A percentile compares a stretch with the other conserved stretches of the same genome.
These are phyloP conservation scores for Amniculicola lignicola DNA, from an alignment of 495 filamentous ascomycete species.

Conservation along the genomic window DNA sequence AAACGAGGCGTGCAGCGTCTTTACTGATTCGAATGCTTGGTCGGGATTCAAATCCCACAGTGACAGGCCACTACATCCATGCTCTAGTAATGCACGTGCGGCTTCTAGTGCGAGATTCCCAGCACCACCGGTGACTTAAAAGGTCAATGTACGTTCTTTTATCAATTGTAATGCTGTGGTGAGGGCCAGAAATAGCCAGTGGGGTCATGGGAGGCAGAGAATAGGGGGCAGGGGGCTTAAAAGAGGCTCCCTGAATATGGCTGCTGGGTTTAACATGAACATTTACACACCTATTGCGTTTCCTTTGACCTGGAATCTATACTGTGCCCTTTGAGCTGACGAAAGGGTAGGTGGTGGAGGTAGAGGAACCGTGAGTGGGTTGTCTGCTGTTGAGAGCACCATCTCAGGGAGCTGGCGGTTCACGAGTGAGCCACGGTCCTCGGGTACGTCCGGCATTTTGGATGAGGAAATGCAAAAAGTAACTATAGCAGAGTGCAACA, in stretches of 20 bases:
- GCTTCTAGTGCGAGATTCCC: conserved; percentile 62
- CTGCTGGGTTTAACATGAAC: conserved; percentile 26
- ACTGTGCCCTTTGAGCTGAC: conserved; percentile 49
- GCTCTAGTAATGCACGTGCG: conserved; percentile 66
- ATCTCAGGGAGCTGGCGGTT: conserved; percentile 54
- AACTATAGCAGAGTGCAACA: no score
- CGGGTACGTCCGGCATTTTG: conserved; percentile 29
- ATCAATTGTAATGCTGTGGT: not conserved
- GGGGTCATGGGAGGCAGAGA: not conserved
- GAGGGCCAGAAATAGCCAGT: not conserved
- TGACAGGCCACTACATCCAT: conserved; percentile 58
- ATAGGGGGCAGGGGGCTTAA: not conserved
- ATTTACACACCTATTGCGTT: conserved; percentile 63
- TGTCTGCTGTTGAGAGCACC: conserved; percentile 54
- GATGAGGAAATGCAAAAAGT: no score
- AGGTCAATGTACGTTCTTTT: conserved; percentile 3
- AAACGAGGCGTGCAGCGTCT: conserved; percentile 50
- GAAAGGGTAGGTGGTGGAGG: conserved; percentile 45
- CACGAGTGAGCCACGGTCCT: conserved; percentile 36
- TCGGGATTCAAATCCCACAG: conserved; percentile 60
- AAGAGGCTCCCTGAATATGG: not conserved
- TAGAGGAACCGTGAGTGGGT: conserved; percentile 44
- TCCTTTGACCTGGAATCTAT: conserved; percentile 60
- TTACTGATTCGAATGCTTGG: conserved; percentile 45
- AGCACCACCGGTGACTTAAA: conserved; percentile 62